Conservation (phyloP, 2,329 filamentous ascomycete genomes). For the Ophiostoma triangulosporum region DNA sequence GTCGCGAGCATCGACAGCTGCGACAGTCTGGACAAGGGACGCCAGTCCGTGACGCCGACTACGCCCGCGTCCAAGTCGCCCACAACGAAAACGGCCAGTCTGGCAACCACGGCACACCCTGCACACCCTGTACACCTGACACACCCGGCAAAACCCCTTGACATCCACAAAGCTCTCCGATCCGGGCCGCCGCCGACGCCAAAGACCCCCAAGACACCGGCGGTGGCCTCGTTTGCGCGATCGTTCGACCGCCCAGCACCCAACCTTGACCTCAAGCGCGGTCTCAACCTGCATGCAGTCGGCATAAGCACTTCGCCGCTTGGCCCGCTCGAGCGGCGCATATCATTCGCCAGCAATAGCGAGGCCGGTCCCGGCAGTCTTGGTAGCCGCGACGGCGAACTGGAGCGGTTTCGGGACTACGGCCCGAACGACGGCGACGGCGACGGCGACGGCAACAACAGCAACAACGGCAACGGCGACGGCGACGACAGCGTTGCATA, state of each 20-base stretch:
- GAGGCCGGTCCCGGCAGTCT: neutral
- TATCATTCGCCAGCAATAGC: conserved; percentile 14
- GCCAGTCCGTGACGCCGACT: neutral
- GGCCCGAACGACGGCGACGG: neutral
- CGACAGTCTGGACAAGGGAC: neutral
- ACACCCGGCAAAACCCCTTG: neutral
- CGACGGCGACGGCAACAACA: no score
- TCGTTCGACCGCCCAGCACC: neutral
- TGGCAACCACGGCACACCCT: neutral
- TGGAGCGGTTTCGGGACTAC: neutral
- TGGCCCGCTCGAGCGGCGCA: conserved; percentile 20
- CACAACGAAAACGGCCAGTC: neutral
- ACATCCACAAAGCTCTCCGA: neutral
- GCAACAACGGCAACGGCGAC: neutral
- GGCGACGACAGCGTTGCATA: neutral
- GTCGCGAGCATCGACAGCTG: neutral
- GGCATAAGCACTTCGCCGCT: conserved; percentile 19
- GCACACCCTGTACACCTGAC: neutral
- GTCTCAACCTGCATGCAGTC: conserved; percentile 19
- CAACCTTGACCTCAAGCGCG: conserved; percentile 12
- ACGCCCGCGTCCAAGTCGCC: neutral
- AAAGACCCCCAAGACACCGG: conserved; percentile 11
- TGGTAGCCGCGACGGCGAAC: neutral
- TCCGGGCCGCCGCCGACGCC: conserved; percentile 1
- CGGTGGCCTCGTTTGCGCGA: conserved; percentile 10